Evolutionary conservation across 176 grass and related monocot genomes (phyloP).

Genomic region (Elaeis guineensis): DNA sequence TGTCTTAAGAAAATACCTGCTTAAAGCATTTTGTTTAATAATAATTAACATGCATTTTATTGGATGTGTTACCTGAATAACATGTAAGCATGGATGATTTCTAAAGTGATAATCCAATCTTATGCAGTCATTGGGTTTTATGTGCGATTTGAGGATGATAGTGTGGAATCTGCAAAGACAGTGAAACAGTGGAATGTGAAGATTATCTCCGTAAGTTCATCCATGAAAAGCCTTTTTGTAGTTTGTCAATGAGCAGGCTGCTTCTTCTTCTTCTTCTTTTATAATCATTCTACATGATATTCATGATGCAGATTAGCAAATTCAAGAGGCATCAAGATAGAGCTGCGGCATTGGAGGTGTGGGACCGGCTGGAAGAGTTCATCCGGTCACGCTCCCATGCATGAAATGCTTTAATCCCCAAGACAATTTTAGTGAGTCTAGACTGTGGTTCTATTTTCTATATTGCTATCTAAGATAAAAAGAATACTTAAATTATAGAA

Average conservation of each 20-base stretch:
- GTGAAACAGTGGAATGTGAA: slow-evolving; percentile 98
- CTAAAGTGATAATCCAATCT: slow-evolving; percentile 18
- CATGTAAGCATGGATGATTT: no score
- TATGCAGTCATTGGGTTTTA: slow-evolving; percentile 80
- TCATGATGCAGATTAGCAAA: slow-evolving; percentile 69
- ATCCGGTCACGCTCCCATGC: slow-evolving; percentile 40
- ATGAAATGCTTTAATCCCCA: slow-evolving; percentile 15
- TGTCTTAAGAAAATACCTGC: no score
- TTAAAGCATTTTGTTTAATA: no score
- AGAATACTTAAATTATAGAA: no score
- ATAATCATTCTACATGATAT: neutral
- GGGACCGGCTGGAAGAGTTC: slow-evolving; percentile 86
- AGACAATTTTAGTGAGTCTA: neutral
- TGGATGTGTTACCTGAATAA: no score
- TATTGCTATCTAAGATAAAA: no score
- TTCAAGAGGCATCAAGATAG: slow-evolving; percentile 97
- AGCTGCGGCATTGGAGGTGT: slow-evolving; percentile 86
- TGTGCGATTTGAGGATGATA: slow-evolving; percentile 97
- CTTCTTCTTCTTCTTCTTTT: neutral
- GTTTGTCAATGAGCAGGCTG: neutral
- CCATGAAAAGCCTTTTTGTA: neutral
- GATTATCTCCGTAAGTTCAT: slow-evolving; percentile 73
- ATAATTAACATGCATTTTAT: no score
- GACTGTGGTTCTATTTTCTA: no score
- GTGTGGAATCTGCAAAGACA: slow-evolving; percentile 84